These are phyloP conservation scores for Mayamaea pseudoterrestris DNA, from an alignment of 108 stramenopile species.

Conservation along the genomic window DNA sequence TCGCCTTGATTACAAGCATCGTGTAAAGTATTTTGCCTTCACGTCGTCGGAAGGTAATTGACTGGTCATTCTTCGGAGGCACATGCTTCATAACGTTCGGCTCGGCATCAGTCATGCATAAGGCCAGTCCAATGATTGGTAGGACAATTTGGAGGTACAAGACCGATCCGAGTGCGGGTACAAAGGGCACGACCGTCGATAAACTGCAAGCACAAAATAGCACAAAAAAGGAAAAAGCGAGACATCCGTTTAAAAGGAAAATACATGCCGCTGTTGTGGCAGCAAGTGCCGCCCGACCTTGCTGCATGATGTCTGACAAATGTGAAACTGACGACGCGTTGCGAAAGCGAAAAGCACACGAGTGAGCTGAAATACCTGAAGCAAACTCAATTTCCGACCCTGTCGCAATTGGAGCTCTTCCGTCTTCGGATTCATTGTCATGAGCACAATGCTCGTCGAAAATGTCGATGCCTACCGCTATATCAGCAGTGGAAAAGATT, in stretches of 20 bases:
- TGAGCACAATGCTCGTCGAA: too few relatives aligned
- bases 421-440: not conserved
- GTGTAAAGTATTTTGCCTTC: constrained; percentile 32
- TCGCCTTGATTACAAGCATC: constrained; percentile 30
- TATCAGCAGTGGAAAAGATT: constrained; percentile 65
- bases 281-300: constrained; percentile 61
- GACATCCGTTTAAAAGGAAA: constrained; percentile 44
- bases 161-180: constrained; percentile 47
- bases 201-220: constrained; percentile 12
- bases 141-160: constrained; percentile 50
- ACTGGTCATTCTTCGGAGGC: constrained; percentile 69
- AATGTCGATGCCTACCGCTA: constrained; percentile 72
- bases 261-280: constrained; percentile 35
- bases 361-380: constrained; percentile 58
- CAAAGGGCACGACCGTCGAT: constrained; percentile 34
- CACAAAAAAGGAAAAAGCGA: constrained; percentile 52
- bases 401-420: too few relatives aligned
- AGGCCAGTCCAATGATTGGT: constrained; percentile 51
- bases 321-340: constrained; percentile 42
- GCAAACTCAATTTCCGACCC: constrained; percentile 53
- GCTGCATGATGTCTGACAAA: constrained; percentile 57
- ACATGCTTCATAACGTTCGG: constrained; percentile 56
- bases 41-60: constrained; percentile 43
- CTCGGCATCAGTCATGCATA: constrained; percentile 43
- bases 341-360: constrained; percentile 52